These are phyloP conservation scores for Cladosporium sp. DNA, from an alignment of 2,329 filamentous ascomycete genomes.

Conservation along the genomic window DNA sequence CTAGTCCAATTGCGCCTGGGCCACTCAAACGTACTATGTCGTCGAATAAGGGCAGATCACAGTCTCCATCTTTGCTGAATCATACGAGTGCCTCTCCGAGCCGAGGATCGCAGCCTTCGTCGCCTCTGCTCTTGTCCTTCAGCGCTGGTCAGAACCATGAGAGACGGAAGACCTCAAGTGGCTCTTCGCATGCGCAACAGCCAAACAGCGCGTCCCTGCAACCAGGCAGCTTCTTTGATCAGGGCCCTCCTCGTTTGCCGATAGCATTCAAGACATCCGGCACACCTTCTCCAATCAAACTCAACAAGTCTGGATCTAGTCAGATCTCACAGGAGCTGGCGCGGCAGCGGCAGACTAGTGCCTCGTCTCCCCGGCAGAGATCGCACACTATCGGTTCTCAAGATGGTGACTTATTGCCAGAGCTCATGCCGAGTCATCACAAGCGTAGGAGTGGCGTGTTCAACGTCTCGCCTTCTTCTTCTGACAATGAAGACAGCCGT, in stretches of 20 bases:
- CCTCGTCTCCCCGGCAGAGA: slow-evolving; percentile 61
- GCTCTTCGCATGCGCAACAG: slow-evolving; percentile 68
- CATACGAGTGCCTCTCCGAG: slow-evolving; percentile 84
- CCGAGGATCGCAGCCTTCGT: slow-evolving; percentile 77
- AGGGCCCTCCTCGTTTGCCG: slow-evolving; percentile 50
- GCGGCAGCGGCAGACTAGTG: slow-evolving; percentile 27
- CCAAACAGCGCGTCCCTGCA: slow-evolving; percentile 63
- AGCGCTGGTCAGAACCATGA: slow-evolving; percentile 79
- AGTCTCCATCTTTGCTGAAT: slow-evolving; percentile 77
- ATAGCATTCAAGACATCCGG: slow-evolving; percentile 49
- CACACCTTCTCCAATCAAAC: slow-evolving; percentile 52
- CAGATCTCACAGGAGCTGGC: slow-evolving; percentile 43
- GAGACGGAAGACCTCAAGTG: slow-evolving; percentile 87
- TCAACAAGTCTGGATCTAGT: slow-evolving; percentile 42
- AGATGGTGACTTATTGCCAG: slow-evolving; percentile 74
- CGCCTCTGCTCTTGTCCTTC: slow-evolving; percentile 93
- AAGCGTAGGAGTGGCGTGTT: slow-evolving; percentile 93
- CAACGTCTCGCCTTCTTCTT: slow-evolving; percentile 94
- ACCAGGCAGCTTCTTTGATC: slow-evolving; percentile 66
- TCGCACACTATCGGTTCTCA: slow-evolving; percentile 93
- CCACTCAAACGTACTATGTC: slow-evolving; percentile 79
- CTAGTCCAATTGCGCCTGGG: slow-evolving; percentile 76
- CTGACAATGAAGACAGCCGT: slow-evolving; percentile 92
- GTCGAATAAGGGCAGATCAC: slow-evolving; percentile 75
- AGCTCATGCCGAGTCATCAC: slow-evolving; percentile 64